Conservation (phyloP, 352 stramenopile species). For the Phytophthora melonis region DNA sequence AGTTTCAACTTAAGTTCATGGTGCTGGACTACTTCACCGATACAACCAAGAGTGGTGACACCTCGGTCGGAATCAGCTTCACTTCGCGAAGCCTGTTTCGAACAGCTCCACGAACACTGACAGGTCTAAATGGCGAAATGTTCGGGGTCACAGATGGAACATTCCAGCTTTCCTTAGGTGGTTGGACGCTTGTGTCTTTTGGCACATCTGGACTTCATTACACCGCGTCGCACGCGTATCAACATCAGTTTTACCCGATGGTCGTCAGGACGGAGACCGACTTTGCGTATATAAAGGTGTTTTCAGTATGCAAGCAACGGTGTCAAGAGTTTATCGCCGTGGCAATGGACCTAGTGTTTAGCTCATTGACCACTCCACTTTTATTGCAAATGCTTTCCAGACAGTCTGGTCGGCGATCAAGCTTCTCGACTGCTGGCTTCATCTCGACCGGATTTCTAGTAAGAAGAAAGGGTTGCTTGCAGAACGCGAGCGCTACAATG, state of each 20-base stretch:
- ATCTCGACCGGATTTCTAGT: too few species aligned
- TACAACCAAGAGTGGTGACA: background rate
- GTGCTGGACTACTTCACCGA: conserved; percentile 9
- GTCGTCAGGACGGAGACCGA: too few species aligned
- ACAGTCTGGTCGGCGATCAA: too few species aligned
- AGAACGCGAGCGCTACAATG: too few species aligned
- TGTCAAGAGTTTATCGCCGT: too few species aligned
- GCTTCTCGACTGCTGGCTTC: too few species aligned
- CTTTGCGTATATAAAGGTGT: too few species aligned
- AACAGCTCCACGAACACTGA: background rate
- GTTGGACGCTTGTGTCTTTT: background rate
- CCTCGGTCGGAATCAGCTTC: conserved; percentile 5
- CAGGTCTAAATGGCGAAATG: background rate
- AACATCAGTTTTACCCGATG: background rate
- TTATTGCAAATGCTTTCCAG: too few species aligned
- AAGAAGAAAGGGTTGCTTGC: too few species aligned
- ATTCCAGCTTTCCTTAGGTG: conserved; percentile 4
- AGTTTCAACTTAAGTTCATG: conserved; percentile 7
- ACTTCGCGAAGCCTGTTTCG: conserved; percentile 4
- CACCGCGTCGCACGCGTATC: conserved; percentile 1
- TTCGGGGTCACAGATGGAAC: background rate
- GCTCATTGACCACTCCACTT: too few species aligned
- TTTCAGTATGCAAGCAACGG: too few species aligned
- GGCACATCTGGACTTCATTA: conserved; percentile 4
- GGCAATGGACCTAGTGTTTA: too few species aligned